Evolutionary conservation across 495 filamentous ascomycete genomes (phyloP).

Genomic region (Aspergillus ostianus): DNA sequence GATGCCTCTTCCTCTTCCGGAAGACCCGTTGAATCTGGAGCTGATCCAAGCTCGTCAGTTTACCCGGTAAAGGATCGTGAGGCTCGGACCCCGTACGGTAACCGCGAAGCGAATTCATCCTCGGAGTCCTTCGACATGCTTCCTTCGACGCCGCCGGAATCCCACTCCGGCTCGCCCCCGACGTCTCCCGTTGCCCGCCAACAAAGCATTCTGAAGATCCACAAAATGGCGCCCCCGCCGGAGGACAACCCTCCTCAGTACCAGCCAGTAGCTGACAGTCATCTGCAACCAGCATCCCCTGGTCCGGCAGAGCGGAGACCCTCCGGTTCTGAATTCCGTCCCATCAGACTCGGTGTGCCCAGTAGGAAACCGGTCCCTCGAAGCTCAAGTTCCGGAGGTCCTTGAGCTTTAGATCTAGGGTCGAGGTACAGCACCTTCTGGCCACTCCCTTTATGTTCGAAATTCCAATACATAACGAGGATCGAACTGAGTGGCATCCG

Average conservation of each 20-base stretch:
- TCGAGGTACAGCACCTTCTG: not conserved
- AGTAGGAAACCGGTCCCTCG: constrained; percentile 42
- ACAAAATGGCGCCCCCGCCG: constrained; percentile 23
- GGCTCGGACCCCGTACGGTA: constrained; percentile 22
- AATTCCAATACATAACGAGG: not conserved
- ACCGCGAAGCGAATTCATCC: constrained; percentile 32
- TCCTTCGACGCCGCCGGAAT: constrained; percentile 42
- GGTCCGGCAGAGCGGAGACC: constrained; percentile 18
- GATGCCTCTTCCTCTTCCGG: constrained; percentile 34
- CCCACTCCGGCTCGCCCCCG: constrained; percentile 37
- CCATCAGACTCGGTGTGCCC: constrained; percentile 42
- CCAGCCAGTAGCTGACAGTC: constrained; percentile 29
- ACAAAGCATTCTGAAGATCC: constrained; percentile 40
- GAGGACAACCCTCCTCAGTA: constrained; percentile 44
- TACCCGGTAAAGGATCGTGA: constrained; percentile 30
- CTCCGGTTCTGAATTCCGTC: constrained; percentile 26
- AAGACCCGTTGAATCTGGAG: constrained; percentile 33
- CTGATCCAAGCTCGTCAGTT: constrained; percentile 43
- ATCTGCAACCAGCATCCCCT: constrained; percentile 11
- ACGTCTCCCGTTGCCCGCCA: constrained; percentile 35
- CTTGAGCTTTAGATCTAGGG: not conserved
- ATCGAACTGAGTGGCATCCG: not conserved
- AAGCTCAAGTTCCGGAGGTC: constrained; percentile 18
- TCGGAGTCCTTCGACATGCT: constrained; percentile 50
- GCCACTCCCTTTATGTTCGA: not conserved